Percentiles rank a stretch among this genome's conserved stretches.
These are phyloP conservation scores for Tricharina praecox DNA, from an alignment of 495 filamentous ascomycete genomes.

Conservation along the genomic window DNA sequence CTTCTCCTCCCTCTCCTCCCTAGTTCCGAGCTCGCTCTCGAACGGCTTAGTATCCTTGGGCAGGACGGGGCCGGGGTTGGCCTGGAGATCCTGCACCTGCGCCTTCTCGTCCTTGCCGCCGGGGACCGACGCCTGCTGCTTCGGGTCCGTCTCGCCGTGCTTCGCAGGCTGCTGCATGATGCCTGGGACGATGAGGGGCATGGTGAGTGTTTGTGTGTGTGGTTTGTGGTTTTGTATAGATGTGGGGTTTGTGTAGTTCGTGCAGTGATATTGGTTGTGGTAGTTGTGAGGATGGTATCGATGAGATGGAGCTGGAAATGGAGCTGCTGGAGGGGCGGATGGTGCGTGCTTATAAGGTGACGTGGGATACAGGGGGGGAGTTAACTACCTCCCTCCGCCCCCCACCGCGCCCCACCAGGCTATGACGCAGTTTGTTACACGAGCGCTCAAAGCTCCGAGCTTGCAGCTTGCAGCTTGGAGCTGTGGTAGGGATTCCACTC, in stretches of 20 bases:
- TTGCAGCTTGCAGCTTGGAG: too few species aligned
- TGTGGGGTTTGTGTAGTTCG: neutral
- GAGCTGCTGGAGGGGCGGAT: too few species aligned
- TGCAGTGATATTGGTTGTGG: too few species aligned
- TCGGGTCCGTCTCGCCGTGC: slow-evolving; percentile 7
- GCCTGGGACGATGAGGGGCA: slow-evolving; percentile 24
- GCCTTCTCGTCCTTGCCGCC: neutral
- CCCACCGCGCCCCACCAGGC: too few species aligned
- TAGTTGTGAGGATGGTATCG: too few species aligned
- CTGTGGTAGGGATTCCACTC: too few species aligned
- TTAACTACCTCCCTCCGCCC: too few species aligned
- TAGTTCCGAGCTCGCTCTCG: slow-evolving; percentile 7
- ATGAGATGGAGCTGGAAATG: too few species aligned
- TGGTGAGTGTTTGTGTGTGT: slow-evolving; percentile 3
- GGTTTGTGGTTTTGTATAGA: neutral
- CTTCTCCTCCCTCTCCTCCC: slow-evolving; percentile 17
- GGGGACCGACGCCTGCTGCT: neutral
- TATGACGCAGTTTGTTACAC: too few species aligned
- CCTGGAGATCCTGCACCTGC: slow-evolving; percentile 14
- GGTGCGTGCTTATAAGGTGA: too few species aligned
- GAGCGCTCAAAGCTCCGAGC: too few species aligned
- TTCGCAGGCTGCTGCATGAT: slow-evolving; percentile 16
- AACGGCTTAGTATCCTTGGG: slow-evolving; percentile 19
- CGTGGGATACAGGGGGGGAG: too few species aligned
- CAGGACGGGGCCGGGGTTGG: slow-evolving; percentile 21